A percentile compares a stretch with the other conserved stretches of the same genome.
Evolutionary conservation across 352 stramenopile species (phyloP).

Genomic region (Blastocystis sp.): DNA sequence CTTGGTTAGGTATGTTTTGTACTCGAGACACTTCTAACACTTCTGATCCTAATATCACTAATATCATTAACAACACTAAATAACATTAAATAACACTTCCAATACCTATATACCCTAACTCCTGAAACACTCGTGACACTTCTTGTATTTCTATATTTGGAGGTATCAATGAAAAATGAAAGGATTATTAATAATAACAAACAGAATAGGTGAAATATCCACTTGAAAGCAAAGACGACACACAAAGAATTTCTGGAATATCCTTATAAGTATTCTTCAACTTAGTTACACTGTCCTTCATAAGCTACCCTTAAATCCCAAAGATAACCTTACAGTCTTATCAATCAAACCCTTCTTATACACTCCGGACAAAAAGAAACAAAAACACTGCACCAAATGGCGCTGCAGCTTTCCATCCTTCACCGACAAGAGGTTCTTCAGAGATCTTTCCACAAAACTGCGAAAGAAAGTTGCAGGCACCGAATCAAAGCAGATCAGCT

Average conservation of each 20-base stretch:
- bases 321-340: not conserved
- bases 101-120: too few species aligned
- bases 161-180: too few species aligned
- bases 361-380: slow-evolving; percentile 7
- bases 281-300: not conserved
- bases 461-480: not conserved
- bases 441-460: not conserved
- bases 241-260: not conserved
- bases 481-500: not conserved
- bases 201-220: not conserved
- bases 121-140: too few species aligned
- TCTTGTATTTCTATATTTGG: too few species aligned
- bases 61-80: too few species aligned
- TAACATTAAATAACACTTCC: too few species aligned
- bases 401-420: not conserved
- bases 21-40: too few species aligned
- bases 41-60: too few species aligned
- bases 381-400: slow-evolving; percentile 16
- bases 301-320: not conserved
- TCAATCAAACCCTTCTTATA: not conserved
- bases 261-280: not conserved
- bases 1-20: too few species aligned
- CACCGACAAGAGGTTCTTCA: not conserved
- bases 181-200: not conserved
- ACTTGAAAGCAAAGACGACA: not conserved